Evolutionary conservation across 495 filamentous ascomycete species (phyloP).

Genomic region (Aspergillus sparsus): DNA sequence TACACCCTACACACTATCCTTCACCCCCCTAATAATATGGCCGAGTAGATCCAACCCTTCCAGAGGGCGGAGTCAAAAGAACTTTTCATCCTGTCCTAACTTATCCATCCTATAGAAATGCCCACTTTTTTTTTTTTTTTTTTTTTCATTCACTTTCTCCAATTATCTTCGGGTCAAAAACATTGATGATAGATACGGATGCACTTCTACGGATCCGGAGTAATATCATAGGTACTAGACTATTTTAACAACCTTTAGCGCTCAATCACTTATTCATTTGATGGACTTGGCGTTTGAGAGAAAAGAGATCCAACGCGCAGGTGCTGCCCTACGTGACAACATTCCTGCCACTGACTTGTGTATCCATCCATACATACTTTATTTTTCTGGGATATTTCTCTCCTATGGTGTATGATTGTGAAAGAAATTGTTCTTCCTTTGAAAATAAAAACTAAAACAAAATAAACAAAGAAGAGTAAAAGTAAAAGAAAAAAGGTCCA

Average conservation of each 20-base stretch:
- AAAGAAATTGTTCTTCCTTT: background rate
- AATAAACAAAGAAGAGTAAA: background rate
- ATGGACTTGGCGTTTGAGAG: constrained; percentile 25
- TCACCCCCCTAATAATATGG: no score
- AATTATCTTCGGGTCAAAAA: no score
- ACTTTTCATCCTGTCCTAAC: no score
- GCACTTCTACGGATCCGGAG: no score
- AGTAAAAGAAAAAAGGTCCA: background rate
- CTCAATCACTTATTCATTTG: constrained; percentile 15
- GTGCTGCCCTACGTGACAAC: constrained; percentile 33
- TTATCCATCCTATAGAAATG: no score
- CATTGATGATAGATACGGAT: no score
- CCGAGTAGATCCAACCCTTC: no score
- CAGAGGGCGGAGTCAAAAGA: no score
- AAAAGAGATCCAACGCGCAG: constrained; percentile 27
- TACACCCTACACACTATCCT: no score
- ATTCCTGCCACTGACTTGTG: constrained; percentile 29
- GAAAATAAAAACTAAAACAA: background rate
- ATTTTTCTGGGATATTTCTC: background rate
- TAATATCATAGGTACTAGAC: background rate
- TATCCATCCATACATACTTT: constrained; percentile 16
- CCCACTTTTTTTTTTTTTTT: no score
- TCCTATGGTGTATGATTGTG: background rate
- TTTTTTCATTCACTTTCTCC: no score
- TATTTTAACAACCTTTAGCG: constrained; percentile 4